Evolutionary conservation across 2,329 filamentous ascomycete genomes (phyloP).

Genomic region (Chrysosporium queenslandicum): DNA sequence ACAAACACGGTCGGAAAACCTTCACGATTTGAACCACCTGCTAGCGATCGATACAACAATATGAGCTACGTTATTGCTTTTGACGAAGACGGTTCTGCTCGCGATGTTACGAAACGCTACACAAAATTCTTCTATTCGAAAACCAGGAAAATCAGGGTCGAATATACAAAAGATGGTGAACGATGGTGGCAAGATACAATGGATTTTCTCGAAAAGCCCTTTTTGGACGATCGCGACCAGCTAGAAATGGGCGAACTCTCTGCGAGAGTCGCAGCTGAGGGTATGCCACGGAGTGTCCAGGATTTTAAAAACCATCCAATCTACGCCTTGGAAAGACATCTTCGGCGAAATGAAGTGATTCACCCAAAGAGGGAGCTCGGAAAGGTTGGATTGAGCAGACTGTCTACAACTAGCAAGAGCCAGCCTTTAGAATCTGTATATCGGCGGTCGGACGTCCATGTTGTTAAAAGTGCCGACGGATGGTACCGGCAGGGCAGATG

Average conservation of each 20-base stretch:
- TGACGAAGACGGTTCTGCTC: constrained; percentile 64
- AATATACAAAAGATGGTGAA: constrained; percentile 49
- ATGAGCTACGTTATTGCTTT: constrained; percentile 81
- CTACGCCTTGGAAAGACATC: constrained; percentile 74
- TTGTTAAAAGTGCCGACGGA: constrained; percentile 67
- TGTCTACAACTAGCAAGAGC: constrained; percentile 41
- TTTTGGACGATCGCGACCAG: constrained; percentile 59
- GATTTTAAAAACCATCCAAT: constrained; percentile 82
- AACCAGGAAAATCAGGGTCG: constrained; percentile 70
- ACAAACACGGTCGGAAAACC: constrained; percentile 70
- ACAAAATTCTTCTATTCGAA: constrained; percentile 83
- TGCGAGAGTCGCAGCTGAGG: constrained; percentile 61
- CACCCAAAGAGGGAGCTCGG: constrained; percentile 62
- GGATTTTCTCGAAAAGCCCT: constrained; percentile 33
- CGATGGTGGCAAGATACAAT: constrained; percentile 47
- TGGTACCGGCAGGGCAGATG: constrained; percentile 86
- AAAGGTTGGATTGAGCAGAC: constrained; percentile 53
- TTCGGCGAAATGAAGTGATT: constrained; percentile 74
- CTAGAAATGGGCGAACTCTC: constrained; percentile 71
- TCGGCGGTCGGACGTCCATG: constrained; percentile 66
- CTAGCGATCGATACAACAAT: constrained; percentile 62
- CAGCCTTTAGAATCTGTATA: constrained; percentile 65
- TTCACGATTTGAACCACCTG: constrained; percentile 68
- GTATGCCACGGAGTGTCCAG: constrained; percentile 73
- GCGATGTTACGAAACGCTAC: constrained; percentile 82